phyloP scores from a whole-genome alignment of 208 protist species.

The Angomonas ambiguus region DNA sequence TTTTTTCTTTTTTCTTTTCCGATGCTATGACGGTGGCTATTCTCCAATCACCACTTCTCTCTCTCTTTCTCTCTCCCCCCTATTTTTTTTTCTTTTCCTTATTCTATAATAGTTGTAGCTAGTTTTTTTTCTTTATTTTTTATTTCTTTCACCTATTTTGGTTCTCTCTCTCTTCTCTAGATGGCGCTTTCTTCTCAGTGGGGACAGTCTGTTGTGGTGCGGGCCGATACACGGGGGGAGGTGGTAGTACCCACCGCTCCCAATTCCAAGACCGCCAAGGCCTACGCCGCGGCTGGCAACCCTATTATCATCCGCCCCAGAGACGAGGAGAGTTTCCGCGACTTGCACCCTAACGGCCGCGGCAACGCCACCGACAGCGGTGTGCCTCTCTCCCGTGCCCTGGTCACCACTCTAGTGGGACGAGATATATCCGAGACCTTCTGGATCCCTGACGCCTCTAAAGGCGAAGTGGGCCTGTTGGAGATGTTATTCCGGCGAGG shows the following conservation, averaged over 20 bases:
- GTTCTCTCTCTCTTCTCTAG: not conserved
- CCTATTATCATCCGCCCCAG: constrained; percentile 60
- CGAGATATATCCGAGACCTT: constrained; percentile 53
- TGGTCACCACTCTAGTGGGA: constrained; percentile 12
- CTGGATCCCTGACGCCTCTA: constrained; percentile 54
- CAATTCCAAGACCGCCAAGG: constrained; percentile 27
- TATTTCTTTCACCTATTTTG: not conserved
- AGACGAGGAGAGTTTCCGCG: not conserved
- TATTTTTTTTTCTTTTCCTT: constrained; percentile 1
- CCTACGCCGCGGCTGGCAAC: constrained; percentile 45
- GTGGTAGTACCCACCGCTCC: constrained; percentile 24
- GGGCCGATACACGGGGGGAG: constrained; percentile 24
- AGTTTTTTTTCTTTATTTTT: not conserved
- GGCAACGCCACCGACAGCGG: constrained; percentile 1
- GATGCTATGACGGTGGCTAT: not conserved
- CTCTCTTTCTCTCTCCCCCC: not conserved
- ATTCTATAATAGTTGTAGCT: too few species aligned
- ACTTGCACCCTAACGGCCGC: constrained; percentile 8
- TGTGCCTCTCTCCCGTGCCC: not conserved
- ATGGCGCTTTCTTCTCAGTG: constrained; percentile 72
- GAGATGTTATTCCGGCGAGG: constrained; percentile 58
- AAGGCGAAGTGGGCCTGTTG: constrained; percentile 61
- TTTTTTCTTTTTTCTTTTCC: constrained; percentile 9
- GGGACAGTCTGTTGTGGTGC: constrained; percentile 59
- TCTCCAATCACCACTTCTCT: not conserved